phyloP scores from a whole-genome alignment of 208 protist species.

The Tritrichomonas foetus region DNA sequence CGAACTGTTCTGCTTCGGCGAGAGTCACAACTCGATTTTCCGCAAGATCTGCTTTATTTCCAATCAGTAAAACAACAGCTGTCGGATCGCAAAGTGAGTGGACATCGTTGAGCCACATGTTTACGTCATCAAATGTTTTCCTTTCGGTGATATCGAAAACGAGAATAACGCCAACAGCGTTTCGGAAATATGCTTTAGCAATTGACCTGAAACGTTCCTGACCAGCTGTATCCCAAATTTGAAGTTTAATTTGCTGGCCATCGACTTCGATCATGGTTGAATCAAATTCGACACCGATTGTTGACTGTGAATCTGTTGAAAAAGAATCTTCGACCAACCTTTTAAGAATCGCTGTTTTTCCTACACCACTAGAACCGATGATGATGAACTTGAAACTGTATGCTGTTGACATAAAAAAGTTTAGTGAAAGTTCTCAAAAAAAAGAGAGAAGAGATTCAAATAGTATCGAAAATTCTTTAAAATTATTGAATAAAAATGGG shows the following conservation, averaged over 20 bases:
- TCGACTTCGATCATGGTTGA: not conserved
- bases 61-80: not conserved
- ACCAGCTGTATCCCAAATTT: slow-evolving; percentile 12
- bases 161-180: not conserved
- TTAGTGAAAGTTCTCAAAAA: no score
- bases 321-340: not conserved
- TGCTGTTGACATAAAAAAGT: slow-evolving; percentile 1
- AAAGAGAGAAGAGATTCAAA: no score
- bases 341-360: not conserved
- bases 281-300: slow-evolving; percentile 37
- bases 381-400: slow-evolving; percentile 11
- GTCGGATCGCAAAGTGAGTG: not conserved
- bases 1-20: not conserved
- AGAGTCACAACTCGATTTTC: not conserved
- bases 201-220: slow-evolving; percentile 1
- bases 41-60: slow-evolving; percentile 19
- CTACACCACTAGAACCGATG: not conserved
- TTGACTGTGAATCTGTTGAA: not conserved
- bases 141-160: slow-evolving; percentile 28
- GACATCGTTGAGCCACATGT: slow-evolving; percentile 20
- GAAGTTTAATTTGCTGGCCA: not conserved
- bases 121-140: slow-evolving; percentile 4
- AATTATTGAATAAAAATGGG: no score
- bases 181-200: slow-evolving; percentile 29
- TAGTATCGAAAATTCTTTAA: no score